These are phyloP conservation scores for Selaginella moellendorffii DNA, from an alignment of 75 land plant species.

Conservation along the genomic window DNA sequence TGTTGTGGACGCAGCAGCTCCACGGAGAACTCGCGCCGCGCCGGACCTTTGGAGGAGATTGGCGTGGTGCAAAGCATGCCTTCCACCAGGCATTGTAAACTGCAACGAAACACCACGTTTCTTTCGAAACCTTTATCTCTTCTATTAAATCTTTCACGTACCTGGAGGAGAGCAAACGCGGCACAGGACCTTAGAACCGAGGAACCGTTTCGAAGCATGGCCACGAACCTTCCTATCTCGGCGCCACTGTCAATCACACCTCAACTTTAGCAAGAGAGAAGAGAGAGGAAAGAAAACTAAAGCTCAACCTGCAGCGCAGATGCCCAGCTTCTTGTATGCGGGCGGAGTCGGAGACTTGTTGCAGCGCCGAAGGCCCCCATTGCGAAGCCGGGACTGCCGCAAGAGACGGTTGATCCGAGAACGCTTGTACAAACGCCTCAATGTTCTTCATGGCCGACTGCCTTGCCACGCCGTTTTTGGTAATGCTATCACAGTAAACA, in stretches of 20 bases:
- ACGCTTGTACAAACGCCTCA: slow-evolving; percentile 63
- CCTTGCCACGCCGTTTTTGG: slow-evolving; percentile 54
- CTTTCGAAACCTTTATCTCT: too few species aligned
- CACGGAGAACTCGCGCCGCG: slow-evolving; percentile 63
- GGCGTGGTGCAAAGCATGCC: slow-evolving; percentile 91
- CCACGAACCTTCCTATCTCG: slow-evolving; percentile 85
- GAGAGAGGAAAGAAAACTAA: too few species aligned
- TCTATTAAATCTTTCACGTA: too few species aligned
- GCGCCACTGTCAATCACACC: slow-evolving; percentile 49
- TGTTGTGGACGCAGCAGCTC: slow-evolving; percentile 64
- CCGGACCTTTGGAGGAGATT: slow-evolving; percentile 69
- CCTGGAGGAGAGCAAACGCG: slow-evolving; percentile 98
- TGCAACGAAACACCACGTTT: slow-evolving; percentile 30
- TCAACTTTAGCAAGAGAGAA: too few species aligned
- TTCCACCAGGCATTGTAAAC: slow-evolving; percentile 91
- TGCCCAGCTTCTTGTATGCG: slow-evolving; percentile 97
- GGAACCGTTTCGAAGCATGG: slow-evolving; percentile 72
- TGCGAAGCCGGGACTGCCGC: slow-evolving; percentile 46
- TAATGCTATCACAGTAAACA: slow-evolving; percentile 39
- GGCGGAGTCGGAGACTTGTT: slow-evolving; percentile 64
- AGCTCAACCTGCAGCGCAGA: slow-evolving; percentile 99
- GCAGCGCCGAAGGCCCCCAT: slow-evolving; percentile 55
- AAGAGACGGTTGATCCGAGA: slow-evolving; percentile 62
- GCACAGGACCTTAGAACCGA: slow-evolving; percentile 76
- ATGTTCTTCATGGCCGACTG: slow-evolving; percentile 72